Evolutionary conservation across 129 eudicot species (phyloP), one percentile per base, ranked within the genome.

Genomic region (Deinandra increscens): DNA sequence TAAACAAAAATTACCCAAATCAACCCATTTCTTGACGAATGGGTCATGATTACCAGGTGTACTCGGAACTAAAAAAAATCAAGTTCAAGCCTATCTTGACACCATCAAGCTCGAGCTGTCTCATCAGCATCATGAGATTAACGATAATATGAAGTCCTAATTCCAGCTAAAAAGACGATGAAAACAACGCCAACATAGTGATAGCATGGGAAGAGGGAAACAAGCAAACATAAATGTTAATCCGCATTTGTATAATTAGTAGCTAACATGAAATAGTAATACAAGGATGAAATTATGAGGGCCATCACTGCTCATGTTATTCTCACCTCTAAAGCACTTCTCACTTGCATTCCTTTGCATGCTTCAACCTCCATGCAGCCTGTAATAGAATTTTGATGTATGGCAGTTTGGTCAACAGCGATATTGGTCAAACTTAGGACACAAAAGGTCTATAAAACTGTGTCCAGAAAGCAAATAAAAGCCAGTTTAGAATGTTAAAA

Each of bases 341-440:
- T 37, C 18, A 19, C 36, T 64, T 26, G 53, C 34, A 33, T 43
- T 60, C 44, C 19, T 50, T 37, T 26, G 55, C 33, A 63, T 50
- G 45, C 72, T 9, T 38, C 34, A 64, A 29, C 65, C 48, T 74
- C 72, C 66, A 42, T 33, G 59, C 72, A 41, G 53, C 79, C 79
- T 74, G 67, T 54, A 53, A 74, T 8, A 54, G 37, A 55, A 7
- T 22, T 58, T 41, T 13, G 5, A 36, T 46, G 38, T 48, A 14
- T 53, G 26, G 60, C 17, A 54, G 2, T 53, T 39, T 2, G 48
- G 66, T 51, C 45, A 64, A 9, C 31, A 15, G 33, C 53, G 29
- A 44, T 59, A 44, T 34, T 33, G 33, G n/a, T 44, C 33, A 42
- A 56, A 41, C 44, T 58, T 23, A 58, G 56, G 43, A 39, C 14